Evolutionary conservation across 140 eudicot genomes (phyloP).

Genomic region (Bidens hawaiensis): DNA sequence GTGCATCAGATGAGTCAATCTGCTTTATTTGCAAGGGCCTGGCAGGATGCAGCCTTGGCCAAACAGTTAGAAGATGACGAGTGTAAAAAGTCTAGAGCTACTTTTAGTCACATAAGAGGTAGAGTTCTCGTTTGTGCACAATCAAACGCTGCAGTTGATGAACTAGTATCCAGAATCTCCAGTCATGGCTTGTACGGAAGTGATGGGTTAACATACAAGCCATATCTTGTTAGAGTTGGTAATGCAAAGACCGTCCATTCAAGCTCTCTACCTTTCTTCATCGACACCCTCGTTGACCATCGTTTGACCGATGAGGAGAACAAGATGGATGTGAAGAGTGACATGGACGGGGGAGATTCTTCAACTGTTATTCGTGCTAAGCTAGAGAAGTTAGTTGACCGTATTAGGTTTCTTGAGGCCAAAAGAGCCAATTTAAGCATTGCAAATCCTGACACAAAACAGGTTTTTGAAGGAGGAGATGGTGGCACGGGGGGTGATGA

Average conservation of each 20-base stretch:
- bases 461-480: slow-evolving; percentile 35
- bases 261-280: slow-evolving; percentile 71
- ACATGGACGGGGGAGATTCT: slow-evolving; percentile 39
- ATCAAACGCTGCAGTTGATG: slow-evolving; percentile 99
- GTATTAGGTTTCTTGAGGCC: slow-evolving; percentile 71
- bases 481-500: slow-evolving; percentile 35
- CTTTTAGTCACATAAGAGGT: slow-evolving; percentile 40
- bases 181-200: slow-evolving; percentile 75
- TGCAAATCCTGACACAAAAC: slow-evolving; percentile 31
- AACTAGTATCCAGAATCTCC: slow-evolving; percentile 79
- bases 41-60: slow-evolving; percentile 99
- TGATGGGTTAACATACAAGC: slow-evolving; percentile 77
- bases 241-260: slow-evolving; percentile 93
- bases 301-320: slow-evolving; percentile 65
- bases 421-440: slow-evolving; percentile 77
- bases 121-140: slow-evolving; percentile 95
- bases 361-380: slow-evolving; percentile 51
- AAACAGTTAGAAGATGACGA: slow-evolving; percentile 54
- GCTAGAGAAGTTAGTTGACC: slow-evolving; percentile 79
- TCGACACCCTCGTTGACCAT: slow-evolving; percentile 88
- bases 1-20: slow-evolving; percentile 53
- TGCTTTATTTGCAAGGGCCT: slow-evolving; percentile 91
- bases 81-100: slow-evolving; percentile 26
- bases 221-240: slow-evolving; percentile 98
- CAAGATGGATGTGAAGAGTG: slow-evolving; percentile 42